Conservation (phyloP, 1,284 basidiomycete genomes). For the Mycena sp. region DNA sequence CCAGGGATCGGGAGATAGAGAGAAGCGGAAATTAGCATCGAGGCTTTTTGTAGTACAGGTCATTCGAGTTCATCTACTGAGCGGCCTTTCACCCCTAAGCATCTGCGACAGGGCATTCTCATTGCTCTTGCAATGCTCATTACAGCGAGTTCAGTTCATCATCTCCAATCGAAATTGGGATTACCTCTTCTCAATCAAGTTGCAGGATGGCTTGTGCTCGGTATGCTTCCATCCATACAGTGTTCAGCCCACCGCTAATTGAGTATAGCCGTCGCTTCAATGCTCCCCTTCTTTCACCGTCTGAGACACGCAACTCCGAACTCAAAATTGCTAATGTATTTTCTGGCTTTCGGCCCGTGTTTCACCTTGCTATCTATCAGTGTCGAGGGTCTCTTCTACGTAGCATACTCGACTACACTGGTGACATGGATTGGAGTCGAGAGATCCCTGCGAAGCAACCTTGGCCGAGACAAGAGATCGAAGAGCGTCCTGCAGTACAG, state of each 20-base stretch:
- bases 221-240: constrained; percentile 50
- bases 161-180: constrained; percentile 73
- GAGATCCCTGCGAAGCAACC: constrained; percentile 46
- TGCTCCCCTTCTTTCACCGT: constrained; percentile 58
- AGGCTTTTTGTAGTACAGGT: constrained; percentile 52
- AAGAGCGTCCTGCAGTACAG: constrained; percentile 45
- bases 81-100: not conserved
- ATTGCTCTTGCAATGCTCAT: constrained; percentile 59
- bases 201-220: constrained; percentile 73
- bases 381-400: constrained; percentile 85
- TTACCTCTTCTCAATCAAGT: constrained; percentile 72
- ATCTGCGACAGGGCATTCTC: constrained; percentile 45
- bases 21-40: no score
- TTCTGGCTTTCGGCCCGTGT: constrained; percentile 79
- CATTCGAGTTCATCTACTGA: constrained; percentile 4
- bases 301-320: constrained; percentile 47
- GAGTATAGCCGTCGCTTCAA: constrained; percentile 54
- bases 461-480: constrained; percentile 20
- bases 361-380: constrained; percentile 87
- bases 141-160: constrained; percentile 66
- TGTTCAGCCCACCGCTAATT: not conserved
- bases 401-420: constrained; percentile 71
- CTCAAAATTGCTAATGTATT: constrained; percentile 66
- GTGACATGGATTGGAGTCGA: constrained; percentile 81
- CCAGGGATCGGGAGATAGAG: no score